A percentile compares a stretch with the other conserved stretches of the same genome.
Conservation (phyloP, 176 grass and related monocot species). For the Aegilops tauschii region DNA sequence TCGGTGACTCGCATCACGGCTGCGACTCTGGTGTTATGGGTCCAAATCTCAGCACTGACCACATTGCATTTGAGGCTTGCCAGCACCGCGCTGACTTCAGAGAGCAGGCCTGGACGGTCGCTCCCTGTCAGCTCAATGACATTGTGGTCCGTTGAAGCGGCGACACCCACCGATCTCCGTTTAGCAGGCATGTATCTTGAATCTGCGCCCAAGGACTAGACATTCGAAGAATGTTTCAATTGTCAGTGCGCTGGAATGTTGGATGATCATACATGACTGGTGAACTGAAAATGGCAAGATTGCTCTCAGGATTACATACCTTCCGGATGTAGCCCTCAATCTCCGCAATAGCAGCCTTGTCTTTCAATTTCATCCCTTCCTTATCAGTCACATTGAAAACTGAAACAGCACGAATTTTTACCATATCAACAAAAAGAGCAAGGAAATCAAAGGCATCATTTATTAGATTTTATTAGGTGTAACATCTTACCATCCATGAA, state of each 20-base stretch:
- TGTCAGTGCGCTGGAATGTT: background rate
- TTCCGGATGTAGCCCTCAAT: slow-evolving; percentile 56
- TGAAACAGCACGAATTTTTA: slow-evolving; percentile 19
- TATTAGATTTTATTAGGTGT: background rate
- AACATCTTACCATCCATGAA: slow-evolving; percentile 76
- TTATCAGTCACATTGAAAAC: slow-evolving; percentile 77
- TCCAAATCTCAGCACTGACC: slow-evolving; percentile 90
- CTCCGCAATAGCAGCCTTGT: slow-evolving; percentile 21
- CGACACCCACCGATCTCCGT: slow-evolving; percentile 48
- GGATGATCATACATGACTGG: background rate
- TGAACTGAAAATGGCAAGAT: background rate
- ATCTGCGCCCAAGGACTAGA: slow-evolving; percentile 67
- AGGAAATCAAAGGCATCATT: background rate
- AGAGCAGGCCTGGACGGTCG: slow-evolving; percentile 70
- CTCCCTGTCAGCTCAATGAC: slow-evolving; percentile 72
- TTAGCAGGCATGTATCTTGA: slow-evolving; percentile 52
- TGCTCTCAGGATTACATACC: slow-evolving; percentile 16
- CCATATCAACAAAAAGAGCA: slow-evolving; percentile 17
- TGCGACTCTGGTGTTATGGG: slow-evolving; percentile 71
- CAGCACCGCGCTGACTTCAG: slow-evolving; percentile 78
- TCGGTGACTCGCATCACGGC: slow-evolving; percentile 74
- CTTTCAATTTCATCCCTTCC: slow-evolving; percentile 63
- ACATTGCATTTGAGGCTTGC: slow-evolving; percentile 71
- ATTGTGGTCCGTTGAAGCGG: slow-evolving; percentile 47
- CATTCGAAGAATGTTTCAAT: background rate